A percentile compares a stretch with the other conserved stretches of the same genome.
phyloP scores from a whole-genome alignment of 1,284 basidiomycete species.

The Leccinum griseonigrum region DNA sequence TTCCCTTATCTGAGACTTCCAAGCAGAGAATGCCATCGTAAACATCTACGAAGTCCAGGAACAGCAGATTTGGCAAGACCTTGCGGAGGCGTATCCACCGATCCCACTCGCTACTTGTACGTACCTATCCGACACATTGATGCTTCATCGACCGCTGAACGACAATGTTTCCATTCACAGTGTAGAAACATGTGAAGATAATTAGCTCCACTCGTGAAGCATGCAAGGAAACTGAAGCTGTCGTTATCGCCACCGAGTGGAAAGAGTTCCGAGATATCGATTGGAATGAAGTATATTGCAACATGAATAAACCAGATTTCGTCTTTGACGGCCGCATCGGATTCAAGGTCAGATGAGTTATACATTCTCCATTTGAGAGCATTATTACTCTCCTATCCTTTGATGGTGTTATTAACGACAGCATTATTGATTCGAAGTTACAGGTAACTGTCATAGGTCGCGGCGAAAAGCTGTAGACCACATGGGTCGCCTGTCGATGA shows the following conservation, averaged over 20 bases:
- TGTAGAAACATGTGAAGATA: slow-evolving; percentile 88
- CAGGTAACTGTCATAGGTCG: slow-evolving; percentile 37
- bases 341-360: slow-evolving; percentile 71
- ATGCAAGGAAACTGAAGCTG: slow-evolving; percentile 86
- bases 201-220: slow-evolving; percentile 79
- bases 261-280: slow-evolving; percentile 92
- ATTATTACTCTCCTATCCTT: background rate
- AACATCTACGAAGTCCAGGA: slow-evolving; percentile 84
- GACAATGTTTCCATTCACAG: slow-evolving; percentile 37
- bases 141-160: background rate
- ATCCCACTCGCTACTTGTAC: slow-evolving; percentile 57
- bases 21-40: slow-evolving; percentile 83
- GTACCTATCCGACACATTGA: slow-evolving; percentile 31
- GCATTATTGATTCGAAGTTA: slow-evolving; percentile 9
- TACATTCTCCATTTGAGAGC: background rate
- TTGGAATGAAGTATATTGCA: slow-evolving; percentile 82
- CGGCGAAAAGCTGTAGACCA: slow-evolving; percentile 31
- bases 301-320: slow-evolving; percentile 96
- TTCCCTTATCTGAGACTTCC: slow-evolving; percentile 92
- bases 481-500: background rate
- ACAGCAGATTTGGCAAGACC: slow-evolving; percentile 74
- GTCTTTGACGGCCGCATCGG: slow-evolving; percentile 97
- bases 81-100: slow-evolving; percentile 63
- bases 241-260: slow-evolving; percentile 95
- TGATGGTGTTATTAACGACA: slow-evolving; percentile 3